phyloP scores from a whole-genome alignment of 495 filamentous ascomycete genomes.

The Aspergillus sclerotiicarbonarius region DNA sequence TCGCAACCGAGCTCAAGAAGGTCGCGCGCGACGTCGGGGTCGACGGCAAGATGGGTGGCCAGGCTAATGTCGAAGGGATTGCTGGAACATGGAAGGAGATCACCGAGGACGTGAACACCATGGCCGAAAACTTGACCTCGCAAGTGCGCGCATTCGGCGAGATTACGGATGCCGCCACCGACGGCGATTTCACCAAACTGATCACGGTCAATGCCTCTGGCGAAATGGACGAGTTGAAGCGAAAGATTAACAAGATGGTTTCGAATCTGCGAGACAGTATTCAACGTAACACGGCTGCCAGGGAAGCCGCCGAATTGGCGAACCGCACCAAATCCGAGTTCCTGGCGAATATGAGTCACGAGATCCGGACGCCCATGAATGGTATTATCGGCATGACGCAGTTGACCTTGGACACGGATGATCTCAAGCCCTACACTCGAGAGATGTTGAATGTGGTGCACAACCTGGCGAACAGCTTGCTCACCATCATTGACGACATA shows the following conservation, averaged over 20 bases:
- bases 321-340: conserved; percentile 99
- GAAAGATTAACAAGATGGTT: conserved; percentile 99
- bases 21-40: conserved; percentile 97
- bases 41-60: conserved; percentile 98
- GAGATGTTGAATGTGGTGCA: conserved; percentile 99
- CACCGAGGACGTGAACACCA: conserved; percentile 96
- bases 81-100: conserved; percentile 98
- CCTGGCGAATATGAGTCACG: conserved; percentile 98
- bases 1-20: conserved; percentile 94
- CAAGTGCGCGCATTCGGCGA: conserved; percentile 98
- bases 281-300: conserved; percentile 92
- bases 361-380: conserved; percentile 95
- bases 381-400: conserved; percentile 94
- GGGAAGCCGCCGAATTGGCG: conserved; percentile 93
- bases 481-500: conserved; percentile 99
- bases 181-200: conserved; percentile 93
- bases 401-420: conserved; percentile 90
- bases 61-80: conserved; percentile 91
- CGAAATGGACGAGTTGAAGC: conserved; percentile 98
- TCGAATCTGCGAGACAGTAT: conserved; percentile 94
- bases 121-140: conserved; percentile 96
- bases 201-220: conserved; percentile 98
- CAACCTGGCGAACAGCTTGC: conserved; percentile 91
- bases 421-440: conserved; percentile 85
- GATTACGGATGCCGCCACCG: conserved; percentile 94